These are phyloP conservation scores for Capsella rubella DNA, from an alignment of 441 rosid genomes.

Conservation along the genomic window DNA sequence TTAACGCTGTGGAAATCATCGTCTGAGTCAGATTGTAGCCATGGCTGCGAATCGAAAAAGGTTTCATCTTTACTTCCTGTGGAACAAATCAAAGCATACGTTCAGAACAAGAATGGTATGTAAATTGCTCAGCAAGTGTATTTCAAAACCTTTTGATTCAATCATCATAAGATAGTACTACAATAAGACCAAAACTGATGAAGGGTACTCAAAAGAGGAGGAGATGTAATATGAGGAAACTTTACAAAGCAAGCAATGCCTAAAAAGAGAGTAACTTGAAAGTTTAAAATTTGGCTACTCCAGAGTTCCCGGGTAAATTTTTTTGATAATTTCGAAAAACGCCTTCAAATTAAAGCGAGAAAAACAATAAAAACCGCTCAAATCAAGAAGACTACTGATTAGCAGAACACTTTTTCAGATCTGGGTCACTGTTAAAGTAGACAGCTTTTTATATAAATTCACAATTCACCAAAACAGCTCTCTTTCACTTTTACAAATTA, in stretches of 20 bases:
- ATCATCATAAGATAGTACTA: slow-evolving; percentile 6
- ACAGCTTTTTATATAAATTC: slow-evolving; percentile 12
- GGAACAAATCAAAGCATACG: slow-evolving; percentile 5
- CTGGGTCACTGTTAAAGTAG: slow-evolving; percentile 41
- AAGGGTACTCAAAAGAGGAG: slow-evolving; percentile 18
- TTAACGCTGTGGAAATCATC: slow-evolving; percentile 90
- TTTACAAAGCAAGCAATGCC: neutral
- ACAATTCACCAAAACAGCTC: slow-evolving; percentile 21
- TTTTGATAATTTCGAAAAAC: neutral
- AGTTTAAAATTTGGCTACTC: neutral
- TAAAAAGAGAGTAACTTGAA: slow-evolving; percentile 21
- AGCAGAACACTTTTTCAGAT: slow-evolving; percentile 11
- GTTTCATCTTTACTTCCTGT: slow-evolving; percentile 86
- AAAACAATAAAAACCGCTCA: slow-evolving; percentile 33
- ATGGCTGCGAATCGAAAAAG: slow-evolving; percentile 85
- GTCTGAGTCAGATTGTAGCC: slow-evolving; percentile 83
- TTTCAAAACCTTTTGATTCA: slow-evolving; percentile 35
- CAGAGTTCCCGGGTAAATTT: slow-evolving; percentile 30
- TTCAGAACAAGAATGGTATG: neutral
- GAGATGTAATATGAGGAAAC: neutral
- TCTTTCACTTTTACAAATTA: slow-evolving; percentile 6
- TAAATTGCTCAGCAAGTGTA: neutral
- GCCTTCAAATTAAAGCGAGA: slow-evolving; percentile 39
- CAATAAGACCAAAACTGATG: neutral
- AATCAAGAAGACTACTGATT: slow-evolving; percentile 27